Evolutionary conservation across 176 grass and related monocot genomes (phyloP).

Genomic region (Carex cristatella): DNA sequence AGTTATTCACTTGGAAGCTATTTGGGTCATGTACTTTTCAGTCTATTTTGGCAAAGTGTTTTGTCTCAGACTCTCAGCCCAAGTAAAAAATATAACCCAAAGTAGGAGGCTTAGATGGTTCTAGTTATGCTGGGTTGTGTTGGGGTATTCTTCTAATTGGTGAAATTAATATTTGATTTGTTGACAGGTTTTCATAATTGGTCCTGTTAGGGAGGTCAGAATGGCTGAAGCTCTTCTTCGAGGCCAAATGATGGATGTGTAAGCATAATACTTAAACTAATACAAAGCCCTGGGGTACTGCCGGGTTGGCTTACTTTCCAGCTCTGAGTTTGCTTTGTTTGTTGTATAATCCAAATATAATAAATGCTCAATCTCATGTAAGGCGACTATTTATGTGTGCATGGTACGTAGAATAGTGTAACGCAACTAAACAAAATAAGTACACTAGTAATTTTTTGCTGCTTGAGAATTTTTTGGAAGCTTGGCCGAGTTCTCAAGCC

Average conservation of each 20-base stretch:
- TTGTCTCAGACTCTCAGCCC: background rate
- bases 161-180: background rate
- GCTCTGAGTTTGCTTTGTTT: slow-evolving; percentile 1
- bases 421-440: background rate
- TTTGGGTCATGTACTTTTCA: background rate
- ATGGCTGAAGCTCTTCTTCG: slow-evolving; percentile 86
- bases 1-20: background rate
- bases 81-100: background rate
- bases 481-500: background rate
- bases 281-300: background rate
- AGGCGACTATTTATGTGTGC: background rate
- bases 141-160: background rate
- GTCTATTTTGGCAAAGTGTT: background rate
- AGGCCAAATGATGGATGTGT: slow-evolving; percentile 56
- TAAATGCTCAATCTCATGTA: background rate
- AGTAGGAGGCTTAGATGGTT: background rate
- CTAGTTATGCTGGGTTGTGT: background rate
- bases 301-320: background rate
- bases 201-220: slow-evolving; percentile 65
- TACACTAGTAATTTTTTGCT: background rate
- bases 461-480: background rate
- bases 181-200: slow-evolving; percentile 93
- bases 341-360: background rate
- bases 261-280: slow-evolving; percentile 3
- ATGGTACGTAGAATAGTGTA: background rate